Percentiles rank a stretch among this genome's conserved stretches.
phyloP scores from a whole-genome alignment of 73 alveolate species.

The Blepharisma stoltei region DNA sequence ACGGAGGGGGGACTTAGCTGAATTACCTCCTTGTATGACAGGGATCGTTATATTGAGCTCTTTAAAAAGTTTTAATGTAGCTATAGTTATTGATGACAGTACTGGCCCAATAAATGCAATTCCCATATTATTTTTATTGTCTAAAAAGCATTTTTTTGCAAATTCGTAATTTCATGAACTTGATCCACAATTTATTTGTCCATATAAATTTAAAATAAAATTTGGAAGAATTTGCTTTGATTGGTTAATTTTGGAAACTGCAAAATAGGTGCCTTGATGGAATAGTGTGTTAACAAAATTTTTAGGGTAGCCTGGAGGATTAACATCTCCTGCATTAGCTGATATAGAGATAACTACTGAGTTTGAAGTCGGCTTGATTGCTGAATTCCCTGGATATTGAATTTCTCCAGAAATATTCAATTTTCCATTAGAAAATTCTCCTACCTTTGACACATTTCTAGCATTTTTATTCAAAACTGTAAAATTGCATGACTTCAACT shows the following conservation, averaged over 20 bases:
- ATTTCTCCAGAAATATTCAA: neutral
- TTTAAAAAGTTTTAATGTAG: neutral
- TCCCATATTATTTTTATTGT: slow-evolving; percentile 9
- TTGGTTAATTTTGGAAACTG: neutral
- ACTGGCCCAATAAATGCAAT: neutral
- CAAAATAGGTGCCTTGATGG: slow-evolving; percentile 2
- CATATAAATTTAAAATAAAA: neutral
- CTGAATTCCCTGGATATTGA: neutral
- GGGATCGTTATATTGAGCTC: neutral
- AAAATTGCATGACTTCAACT: too few relatives aligned
- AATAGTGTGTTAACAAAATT: neutral
- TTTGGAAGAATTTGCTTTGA: neutral
- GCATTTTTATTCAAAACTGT: too few relatives aligned
- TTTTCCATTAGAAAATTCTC: neutral
- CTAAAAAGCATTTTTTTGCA: neutral
- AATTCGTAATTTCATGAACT: neutral
- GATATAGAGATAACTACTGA: neutral
- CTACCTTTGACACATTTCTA: too few relatives aligned
- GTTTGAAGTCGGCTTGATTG: neutral
- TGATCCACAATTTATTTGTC: neutral
- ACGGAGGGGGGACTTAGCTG: too few relatives aligned
- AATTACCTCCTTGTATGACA: neutral
- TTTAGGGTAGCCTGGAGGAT: neutral
- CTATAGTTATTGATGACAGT: neutral
- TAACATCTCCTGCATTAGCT: neutral